phyloP scores from a whole-genome alignment of 164 flowering plant species.

The Nelumbo lutea region DNA sequence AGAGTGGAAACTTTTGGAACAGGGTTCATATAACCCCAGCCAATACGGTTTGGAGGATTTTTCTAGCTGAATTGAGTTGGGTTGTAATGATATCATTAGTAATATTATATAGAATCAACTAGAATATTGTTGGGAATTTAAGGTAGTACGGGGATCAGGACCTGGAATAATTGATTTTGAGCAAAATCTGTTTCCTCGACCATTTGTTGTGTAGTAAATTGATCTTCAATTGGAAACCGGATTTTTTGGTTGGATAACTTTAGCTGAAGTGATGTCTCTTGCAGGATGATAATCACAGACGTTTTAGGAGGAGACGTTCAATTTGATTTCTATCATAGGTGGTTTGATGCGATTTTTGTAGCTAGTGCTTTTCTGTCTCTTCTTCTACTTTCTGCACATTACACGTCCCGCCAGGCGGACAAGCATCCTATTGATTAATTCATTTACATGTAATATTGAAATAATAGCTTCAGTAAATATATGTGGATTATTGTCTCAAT shows the following conservation, averaged over 20 bases:
- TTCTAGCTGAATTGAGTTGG: too few species aligned
- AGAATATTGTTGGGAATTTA: too few species aligned
- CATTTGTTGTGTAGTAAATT: neutral
- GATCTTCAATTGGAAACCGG: neutral
- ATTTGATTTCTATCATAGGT: conserved; percentile 93
- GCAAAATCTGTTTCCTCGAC: too few species aligned
- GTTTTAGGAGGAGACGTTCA: conserved; percentile 97
- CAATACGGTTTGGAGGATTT: too few species aligned
- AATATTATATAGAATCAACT: too few species aligned
- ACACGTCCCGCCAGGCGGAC: conserved; percentile 87
- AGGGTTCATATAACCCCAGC: too few species aligned
- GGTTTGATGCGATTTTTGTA: conserved; percentile 97
- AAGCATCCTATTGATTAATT: conserved; percentile 88
- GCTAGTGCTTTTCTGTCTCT: conserved; percentile 98
- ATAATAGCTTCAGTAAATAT: neutral
- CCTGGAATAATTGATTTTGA: too few species aligned
- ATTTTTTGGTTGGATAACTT: neutral
- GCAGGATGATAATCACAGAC: conserved; percentile 89
- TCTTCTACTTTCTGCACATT: conserved; percentile 93
- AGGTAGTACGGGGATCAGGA: too few species aligned
- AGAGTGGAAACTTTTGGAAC: too few species aligned
- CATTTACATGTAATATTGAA: neutral
- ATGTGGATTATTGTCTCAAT: neutral
- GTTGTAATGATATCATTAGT: too few species aligned
- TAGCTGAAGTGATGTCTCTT: conserved; percentile 5